Evolutionary conservation across 148 eudicot species (phyloP).

Genomic region (Persicaria tinctoria): DNA sequence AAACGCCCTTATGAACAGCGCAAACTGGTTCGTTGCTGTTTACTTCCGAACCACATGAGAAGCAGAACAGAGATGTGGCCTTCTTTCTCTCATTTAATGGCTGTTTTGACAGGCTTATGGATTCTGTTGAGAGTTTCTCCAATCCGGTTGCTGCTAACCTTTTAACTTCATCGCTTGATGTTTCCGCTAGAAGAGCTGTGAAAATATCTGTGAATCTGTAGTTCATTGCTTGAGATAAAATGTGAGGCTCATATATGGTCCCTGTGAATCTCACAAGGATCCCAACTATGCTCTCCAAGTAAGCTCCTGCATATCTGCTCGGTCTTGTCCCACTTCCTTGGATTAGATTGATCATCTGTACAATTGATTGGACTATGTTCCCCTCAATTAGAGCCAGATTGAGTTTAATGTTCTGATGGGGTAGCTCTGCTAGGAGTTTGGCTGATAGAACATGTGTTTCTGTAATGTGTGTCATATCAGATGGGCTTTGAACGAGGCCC

Average conservation of each 20-base stretch:
- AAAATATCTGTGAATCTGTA: constrained; percentile 45
- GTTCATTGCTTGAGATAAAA: constrained; percentile 38
- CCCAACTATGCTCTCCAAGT: constrained; percentile 75
- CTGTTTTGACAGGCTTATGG: constrained; percentile 46
- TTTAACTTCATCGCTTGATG: constrained; percentile 62
- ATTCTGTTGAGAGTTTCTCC: constrained; percentile 63
- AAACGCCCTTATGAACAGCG: constrained; percentile 59
- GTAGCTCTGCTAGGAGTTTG: constrained; percentile 64
- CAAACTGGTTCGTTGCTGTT: constrained; percentile 27
- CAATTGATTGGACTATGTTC: constrained; percentile 39
- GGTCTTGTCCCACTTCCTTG: constrained; percentile 44
- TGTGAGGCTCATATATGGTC: constrained; percentile 54
- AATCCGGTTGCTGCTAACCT: constrained; percentile 58
- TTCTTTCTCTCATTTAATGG: constrained; percentile 30
- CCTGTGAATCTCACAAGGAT: constrained; percentile 72
- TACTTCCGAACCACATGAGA: constrained; percentile 27
- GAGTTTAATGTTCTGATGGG: constrained; percentile 62
- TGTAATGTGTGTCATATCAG: constrained; percentile 35
- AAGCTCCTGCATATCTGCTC: constrained; percentile 43
- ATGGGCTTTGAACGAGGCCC: constrained; percentile 38
- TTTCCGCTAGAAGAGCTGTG: constrained; percentile 45
- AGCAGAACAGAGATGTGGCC: constrained; percentile 17
- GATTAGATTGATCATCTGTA: constrained; percentile 34
- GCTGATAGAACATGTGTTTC: constrained; percentile 59
- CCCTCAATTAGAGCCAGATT: constrained; percentile 46